These are phyloP conservation scores for Zygosaccharomyces pseudobailii DNA, from an alignment of 1,139 yeast species.

Conservation along the genomic window DNA sequence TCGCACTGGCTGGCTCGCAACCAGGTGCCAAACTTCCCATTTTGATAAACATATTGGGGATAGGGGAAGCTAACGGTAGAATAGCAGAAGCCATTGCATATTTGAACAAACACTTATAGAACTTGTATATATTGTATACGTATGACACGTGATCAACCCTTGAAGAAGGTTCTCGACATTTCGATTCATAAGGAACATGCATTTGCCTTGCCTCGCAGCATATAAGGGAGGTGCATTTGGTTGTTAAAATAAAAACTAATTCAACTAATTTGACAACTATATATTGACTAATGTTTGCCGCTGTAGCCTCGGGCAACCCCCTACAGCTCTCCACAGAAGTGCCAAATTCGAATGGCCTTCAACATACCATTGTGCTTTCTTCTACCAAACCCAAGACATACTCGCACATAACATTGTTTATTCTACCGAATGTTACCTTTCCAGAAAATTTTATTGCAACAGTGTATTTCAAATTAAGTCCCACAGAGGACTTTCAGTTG, in stretches of 20 bases:
- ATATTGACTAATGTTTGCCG: conserved; percentile 31
- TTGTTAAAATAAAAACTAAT: not conserved
- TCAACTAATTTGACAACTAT: not conserved
- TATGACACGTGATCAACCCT: conserved; percentile 4
- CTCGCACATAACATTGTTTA: conserved; percentile 70
- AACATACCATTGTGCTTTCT: conserved; percentile 33
- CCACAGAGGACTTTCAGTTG: conserved; percentile 67
- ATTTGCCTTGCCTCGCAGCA: not conserved
- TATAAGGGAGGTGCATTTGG: not conserved
- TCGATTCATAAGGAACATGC: not conserved
- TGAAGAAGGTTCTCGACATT: conserved; percentile 3
- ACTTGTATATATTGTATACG: not conserved
- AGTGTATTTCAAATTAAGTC: conserved; percentile 76
- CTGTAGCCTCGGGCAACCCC: conserved; percentile 37
- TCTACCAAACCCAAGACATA: conserved; percentile 34
- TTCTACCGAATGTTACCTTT: conserved; percentile 61
- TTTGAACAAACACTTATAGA: conserved; percentile 1
- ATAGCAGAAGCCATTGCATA: conserved; percentile 30
- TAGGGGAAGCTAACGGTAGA: conserved; percentile 40
- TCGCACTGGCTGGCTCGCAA: conserved; percentile 65
- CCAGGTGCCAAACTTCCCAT: conserved; percentile 69
- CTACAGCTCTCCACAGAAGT: conserved; percentile 34
- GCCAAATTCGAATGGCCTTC: conserved; percentile 36
- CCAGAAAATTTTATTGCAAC: conserved; percentile 75
- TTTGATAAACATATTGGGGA: conserved; percentile 54